These are phyloP conservation scores for Ceratocystis alfenasii DNA, from an alignment of 2,329 filamentous ascomycete genomes.

Conservation along the genomic window DNA sequence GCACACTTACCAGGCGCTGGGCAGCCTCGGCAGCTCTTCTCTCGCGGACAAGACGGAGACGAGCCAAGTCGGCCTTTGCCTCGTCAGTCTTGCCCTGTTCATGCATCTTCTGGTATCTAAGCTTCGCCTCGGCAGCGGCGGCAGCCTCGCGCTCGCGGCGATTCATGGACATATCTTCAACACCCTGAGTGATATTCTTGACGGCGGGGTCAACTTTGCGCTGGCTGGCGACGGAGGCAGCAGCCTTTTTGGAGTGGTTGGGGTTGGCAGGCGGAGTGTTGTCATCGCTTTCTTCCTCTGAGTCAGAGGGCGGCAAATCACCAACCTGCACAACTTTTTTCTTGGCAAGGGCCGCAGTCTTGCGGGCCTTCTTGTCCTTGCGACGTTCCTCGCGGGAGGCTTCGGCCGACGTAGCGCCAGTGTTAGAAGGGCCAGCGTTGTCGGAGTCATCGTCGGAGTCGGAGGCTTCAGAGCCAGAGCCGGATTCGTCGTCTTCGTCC, in stretches of 20 bases:
- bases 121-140: slow-evolving; percentile 77
- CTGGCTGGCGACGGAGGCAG: slow-evolving; percentile 55
- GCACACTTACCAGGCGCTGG: slow-evolving; percentile 56
- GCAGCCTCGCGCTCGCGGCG: slow-evolving; percentile 57
- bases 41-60: slow-evolving; percentile 70
- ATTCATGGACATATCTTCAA: slow-evolving; percentile 42
- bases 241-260: slow-evolving; percentile 52
- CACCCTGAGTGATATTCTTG: slow-evolving; percentile 41
- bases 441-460: slow-evolving; percentile 29
- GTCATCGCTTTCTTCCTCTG: slow-evolving; percentile 37
- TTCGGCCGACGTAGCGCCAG: slow-evolving; percentile 38
- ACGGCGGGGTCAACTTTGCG: slow-evolving; percentile 38
- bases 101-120: slow-evolving; percentile 83
- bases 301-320: slow-evolving; percentile 67
- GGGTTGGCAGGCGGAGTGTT: slow-evolving; percentile 70
- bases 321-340: slow-evolving; percentile 68
- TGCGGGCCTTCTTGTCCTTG: slow-evolving; percentile 77
- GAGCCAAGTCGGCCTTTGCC: slow-evolving; percentile 76
- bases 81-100: slow-evolving; percentile 94
- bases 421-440: slow-evolving; percentile 33
- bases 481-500: slow-evolving; percentile 28
- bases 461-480: slow-evolving; percentile 40
- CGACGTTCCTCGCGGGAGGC: slow-evolving; percentile 74
- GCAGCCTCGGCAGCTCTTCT: slow-evolving; percentile 74
- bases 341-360: slow-evolving; percentile 73